A percentile compares a stretch with the other conserved stretches of the same genome.
Evolutionary conservation across 1,284 basidiomycete genomes (phyloP).

Genomic region (Vanrija pseudolonga): DNA sequence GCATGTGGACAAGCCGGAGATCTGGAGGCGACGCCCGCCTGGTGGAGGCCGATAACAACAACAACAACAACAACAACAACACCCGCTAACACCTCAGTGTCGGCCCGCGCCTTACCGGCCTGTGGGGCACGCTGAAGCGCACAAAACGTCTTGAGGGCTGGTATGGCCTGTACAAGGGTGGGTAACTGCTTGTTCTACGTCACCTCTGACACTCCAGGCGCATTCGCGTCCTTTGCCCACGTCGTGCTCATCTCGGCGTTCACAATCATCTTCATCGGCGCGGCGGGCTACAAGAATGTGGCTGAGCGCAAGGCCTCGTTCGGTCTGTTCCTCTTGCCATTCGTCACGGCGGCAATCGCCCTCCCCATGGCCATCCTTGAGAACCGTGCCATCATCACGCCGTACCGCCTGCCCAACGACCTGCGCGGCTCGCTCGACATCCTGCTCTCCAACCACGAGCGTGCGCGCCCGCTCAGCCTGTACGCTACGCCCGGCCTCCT

Average conservation of each 20-base stretch:
- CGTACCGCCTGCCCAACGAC: conserved; percentile 67
- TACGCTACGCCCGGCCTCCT: conserved; percentile 82
- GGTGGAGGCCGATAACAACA: conserved; percentile 45
- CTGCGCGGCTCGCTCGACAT: conserved; percentile 63
- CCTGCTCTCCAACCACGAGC: conserved; percentile 77
- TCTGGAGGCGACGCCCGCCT: conserved; percentile 62
- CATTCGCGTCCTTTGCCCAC: conserved; percentile 69
- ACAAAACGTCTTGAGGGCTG: conserved; percentile 77
- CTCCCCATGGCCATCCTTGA: conserved; percentile 76
- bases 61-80: too few species aligned
- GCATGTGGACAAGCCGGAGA: too few species aligned
- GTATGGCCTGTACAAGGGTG: conserved; percentile 80
- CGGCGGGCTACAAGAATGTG: conserved; percentile 29
- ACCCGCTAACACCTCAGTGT: conserved; percentile 28
- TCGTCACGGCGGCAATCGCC: conserved; percentile 57
- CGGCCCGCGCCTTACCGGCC: conserved; percentile 47
- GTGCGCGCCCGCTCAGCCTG: conserved; percentile 69
- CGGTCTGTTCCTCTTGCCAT: conserved; percentile 52
- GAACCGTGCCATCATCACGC: conserved; percentile 79
- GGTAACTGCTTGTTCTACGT: conserved; percentile 29
- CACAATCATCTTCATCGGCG: conserved; percentile 47
- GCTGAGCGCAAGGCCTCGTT: conserved; percentile 59
- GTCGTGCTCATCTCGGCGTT: conserved; percentile 53
- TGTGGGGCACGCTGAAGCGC: conserved; percentile 61
- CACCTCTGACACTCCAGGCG: conserved; percentile 21